Base-by-base conservation (phyloP, 306 rosid species). In the Canavalia gladiata region DNA sequence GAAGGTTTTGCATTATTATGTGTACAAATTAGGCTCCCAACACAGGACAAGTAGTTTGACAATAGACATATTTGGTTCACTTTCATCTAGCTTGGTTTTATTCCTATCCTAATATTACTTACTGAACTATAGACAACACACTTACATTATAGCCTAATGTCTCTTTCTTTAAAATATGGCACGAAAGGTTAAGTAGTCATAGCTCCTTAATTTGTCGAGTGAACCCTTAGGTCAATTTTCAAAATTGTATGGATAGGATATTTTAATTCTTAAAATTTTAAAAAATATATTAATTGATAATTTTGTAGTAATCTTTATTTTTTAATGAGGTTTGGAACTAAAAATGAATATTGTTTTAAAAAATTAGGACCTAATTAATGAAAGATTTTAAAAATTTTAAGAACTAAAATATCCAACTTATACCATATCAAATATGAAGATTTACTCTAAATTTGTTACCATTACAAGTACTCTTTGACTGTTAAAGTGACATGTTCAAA, bases 401-500 rank as follows among this genome's bases (percentile, higher is more conserved):
- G 25, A 18, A 18, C 25, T 18, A 18, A 18, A 18, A 18, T 18
- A 18, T 18, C 25, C 25, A 18, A 18, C 25, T 18, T 18, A 18
- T 18, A 18, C 25, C 25, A 18, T 18, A 18, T 18, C 25, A 18
- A 18, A 18, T 18, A 18, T 18, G 25, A 18, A 18, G 25, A 18
- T 18, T 18, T 18, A 18, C 25, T 18, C 67, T 9, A 63, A 7
- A 42, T 73, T 81, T 35, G 67, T 45, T 79, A 82, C 72, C 66
- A 62, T 78, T 78, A 62, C 56, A 75, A 78, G 65, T 76, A 25
- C 59, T 59, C 84, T 9, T 78, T 84, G 41, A 72, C 45, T 2
- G 82, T 64, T 74, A 75, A 83, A 81, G 81, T 49, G 74, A 10
- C 49, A 18, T 11, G 81, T 82, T 85, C 77, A 67, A 81, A 78